A percentile compares a stretch with the other conserved stretches of the same genome.
Conservation (phyloP, 2,329 filamentous ascomycete species). For the Pyrenochaeta sp. region DNA sequence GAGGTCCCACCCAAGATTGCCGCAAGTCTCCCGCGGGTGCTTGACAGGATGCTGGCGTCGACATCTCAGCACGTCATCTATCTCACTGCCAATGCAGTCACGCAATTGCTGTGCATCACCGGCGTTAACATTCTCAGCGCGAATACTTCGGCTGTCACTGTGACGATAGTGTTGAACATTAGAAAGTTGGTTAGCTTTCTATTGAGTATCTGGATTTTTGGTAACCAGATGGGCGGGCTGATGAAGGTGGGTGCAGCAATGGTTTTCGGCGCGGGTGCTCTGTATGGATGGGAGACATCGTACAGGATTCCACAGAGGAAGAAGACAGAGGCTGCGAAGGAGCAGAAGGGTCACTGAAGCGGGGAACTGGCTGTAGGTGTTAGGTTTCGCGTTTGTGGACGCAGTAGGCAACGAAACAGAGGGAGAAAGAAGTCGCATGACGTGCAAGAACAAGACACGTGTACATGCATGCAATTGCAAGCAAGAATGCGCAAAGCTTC, state of each 20-base stretch:
- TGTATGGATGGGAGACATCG: conserved; percentile 81
- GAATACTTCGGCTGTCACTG: conserved; percentile 87
- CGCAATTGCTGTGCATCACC: conserved; percentile 93
- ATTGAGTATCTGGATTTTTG: conserved; percentile 93
- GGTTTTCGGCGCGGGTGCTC: conserved; percentile 88
- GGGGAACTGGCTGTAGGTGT: neutral
- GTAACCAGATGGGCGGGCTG: conserved; percentile 78
- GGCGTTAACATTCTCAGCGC: conserved; percentile 95
- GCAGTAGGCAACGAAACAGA: neutral
- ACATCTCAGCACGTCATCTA: conserved; percentile 75
- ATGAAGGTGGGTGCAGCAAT: conserved; percentile 83
- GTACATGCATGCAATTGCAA: neutral
- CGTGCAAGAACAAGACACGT: neutral
- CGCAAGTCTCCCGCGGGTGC: conserved; percentile 35
- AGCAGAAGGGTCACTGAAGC: conserved; percentile 32
- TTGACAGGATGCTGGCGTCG: conserved; percentile 42
- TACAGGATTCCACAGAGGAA: conserved; percentile 54
- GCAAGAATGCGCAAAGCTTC: neutral
- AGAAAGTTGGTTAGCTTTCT: conserved; percentile 91
- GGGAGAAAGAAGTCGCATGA: neutral
- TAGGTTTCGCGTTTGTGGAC: neutral
- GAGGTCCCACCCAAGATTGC: conserved; percentile 45
- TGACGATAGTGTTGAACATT: conserved; percentile 95
- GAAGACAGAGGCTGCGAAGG: conserved; percentile 35
- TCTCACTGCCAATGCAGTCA: conserved; percentile 79